Base-by-base conservation (phyloP, 2,329 filamentous ascomycete species). In the Epicoccum nigrum region DNA sequence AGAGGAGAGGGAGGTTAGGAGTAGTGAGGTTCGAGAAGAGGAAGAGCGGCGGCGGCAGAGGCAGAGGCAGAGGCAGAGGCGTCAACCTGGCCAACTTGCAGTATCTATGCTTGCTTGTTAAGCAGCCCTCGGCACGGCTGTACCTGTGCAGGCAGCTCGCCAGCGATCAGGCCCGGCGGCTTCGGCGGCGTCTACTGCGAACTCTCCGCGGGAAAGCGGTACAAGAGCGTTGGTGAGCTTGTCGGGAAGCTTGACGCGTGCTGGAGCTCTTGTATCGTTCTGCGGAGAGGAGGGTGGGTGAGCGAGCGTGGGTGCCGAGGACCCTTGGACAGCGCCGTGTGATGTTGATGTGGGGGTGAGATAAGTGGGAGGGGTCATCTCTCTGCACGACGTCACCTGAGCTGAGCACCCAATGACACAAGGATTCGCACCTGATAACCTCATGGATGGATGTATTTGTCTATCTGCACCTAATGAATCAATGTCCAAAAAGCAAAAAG, bases 191-290 rank as follows among this genome's bases (percentile, higher is more conserved):
- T 31, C 41, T 44, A 32, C 43, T 49, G 17, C 8, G 44, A 25
- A 45, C 51, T 54, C 56, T 63, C 60, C 57, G 51, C 48, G 40
- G 52, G 46, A 56, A 56, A 60, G 51, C 53, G 54, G 45, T 59
- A 58, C 62, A 67, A 70, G 62, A 70, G 67, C 51, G 40, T 41
- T 13, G 13, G 27, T 7, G 41, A 31, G 27, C 35, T 46, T 46
- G 43, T 52, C 67, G 60, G n/a, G 4, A 27, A 30, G 28, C 27
- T 52, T 60, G 41, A 45, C 34, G 43, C 33, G 30, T 28, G 35
- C 21, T 64, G 68, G 55, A 27, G 59, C 66, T 64, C 66, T 63
- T 64, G 64, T 56, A 58, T 46, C 56, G 57, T 56, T 56, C 57
- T 54, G 62, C 54, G 46, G 56, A 62, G 56, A 59, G 56, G 43